Evolutionary conservation across 768 basidiomycete species (phyloP).

Genomic region (Asterophora lycoperdoides): DNA sequence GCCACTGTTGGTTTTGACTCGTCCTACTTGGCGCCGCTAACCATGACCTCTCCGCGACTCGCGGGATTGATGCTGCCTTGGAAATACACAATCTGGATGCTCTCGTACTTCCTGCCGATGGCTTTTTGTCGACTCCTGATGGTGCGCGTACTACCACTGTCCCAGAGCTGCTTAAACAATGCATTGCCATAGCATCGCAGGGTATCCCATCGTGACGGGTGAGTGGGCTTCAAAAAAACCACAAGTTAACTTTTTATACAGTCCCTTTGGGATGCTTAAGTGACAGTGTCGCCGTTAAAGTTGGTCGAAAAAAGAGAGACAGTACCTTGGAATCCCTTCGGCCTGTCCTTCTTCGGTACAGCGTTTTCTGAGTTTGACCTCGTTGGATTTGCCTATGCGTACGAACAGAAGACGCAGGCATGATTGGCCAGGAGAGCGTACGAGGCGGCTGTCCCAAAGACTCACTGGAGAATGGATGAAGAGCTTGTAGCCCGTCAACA

Average conservation of each 20-base stretch:
- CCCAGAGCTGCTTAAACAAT: too few relatives aligned
- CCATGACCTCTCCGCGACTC: conserved; percentile 43
- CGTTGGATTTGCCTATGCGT: conserved; percentile 57
- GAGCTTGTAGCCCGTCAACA: too few relatives aligned
- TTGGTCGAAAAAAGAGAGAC: conserved; percentile 43
- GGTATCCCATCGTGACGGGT: conserved; percentile 67
- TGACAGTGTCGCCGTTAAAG: conserved; percentile 36
- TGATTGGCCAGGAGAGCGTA: conserved; percentile 46
- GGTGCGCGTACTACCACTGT: conserved; percentile 20
- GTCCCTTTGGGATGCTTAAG: conserved; percentile 63
- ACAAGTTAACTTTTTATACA: conserved; percentile 7
- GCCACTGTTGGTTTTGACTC: conserved; percentile 39
- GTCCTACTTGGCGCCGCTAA: conserved; percentile 39
- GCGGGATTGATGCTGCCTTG: conserved; percentile 52
- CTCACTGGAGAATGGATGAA: conserved; percentile 34
- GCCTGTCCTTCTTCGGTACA: conserved; percentile 58
- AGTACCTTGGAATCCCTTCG: conserved; percentile 56
- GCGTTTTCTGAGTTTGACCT: conserved; percentile 57
- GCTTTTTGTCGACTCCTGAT: conserved; percentile 36
- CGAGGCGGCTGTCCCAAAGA: conserved; percentile 51
- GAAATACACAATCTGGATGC: conserved; percentile 46
- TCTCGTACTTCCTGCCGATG: conserved; percentile 43
- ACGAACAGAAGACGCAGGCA: conserved; percentile 59
- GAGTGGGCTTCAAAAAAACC: conserved; percentile 5
- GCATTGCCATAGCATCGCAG: conserved; percentile 41